Percentiles rank a stretch among this genome's conserved stretches.
Evolutionary conservation across 345 rosid species (phyloP).

Genomic region (Gossypioides kirkii): DNA sequence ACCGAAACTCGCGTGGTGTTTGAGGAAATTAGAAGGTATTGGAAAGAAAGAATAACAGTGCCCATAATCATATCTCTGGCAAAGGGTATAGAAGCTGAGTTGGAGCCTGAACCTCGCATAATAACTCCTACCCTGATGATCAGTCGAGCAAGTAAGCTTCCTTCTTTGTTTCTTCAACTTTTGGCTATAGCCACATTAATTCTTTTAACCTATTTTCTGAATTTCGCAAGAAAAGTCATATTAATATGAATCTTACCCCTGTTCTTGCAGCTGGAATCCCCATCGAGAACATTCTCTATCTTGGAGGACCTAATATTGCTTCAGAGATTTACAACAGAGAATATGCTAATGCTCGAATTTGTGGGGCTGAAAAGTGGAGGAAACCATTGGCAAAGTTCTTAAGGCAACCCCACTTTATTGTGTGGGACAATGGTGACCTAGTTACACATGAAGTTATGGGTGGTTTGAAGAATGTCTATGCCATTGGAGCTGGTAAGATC

Average conservation of each 20-base stretch:
- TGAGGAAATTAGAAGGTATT: conserved; percentile 77
- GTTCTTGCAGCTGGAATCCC: conserved; percentile 66
- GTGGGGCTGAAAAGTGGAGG: conserved; percentile 95
- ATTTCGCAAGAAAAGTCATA: not conserved
- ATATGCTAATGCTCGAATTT: conserved; percentile 96
- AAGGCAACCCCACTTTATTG: conserved; percentile 87
- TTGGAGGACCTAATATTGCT: conserved; percentile 98
- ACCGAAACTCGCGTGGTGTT: conserved; percentile 79
- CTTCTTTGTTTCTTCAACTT: conserved; percentile 15
- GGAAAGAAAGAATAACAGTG: conserved; percentile 78
- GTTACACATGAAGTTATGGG: conserved; percentile 99
- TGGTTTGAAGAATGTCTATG: conserved; percentile 95
- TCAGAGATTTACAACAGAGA: conserved; percentile 91
- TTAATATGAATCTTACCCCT: not conserved
- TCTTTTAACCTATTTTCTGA: conserved; percentile 1
- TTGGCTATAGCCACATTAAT: not conserved
- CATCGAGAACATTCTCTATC: conserved; percentile 76
- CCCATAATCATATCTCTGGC: conserved; percentile 83
- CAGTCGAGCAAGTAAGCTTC: conserved; percentile 72
- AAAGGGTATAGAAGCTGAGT: conserved; percentile 87
- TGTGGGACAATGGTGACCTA: conserved; percentile 97
- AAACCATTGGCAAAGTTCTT: conserved; percentile 79
- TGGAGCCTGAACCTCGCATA: conserved; percentile 72
- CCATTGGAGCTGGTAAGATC: conserved; percentile 94
- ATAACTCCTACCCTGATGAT: conserved; percentile 95